Evolutionary conservation across 73 alveolate species (phyloP).

Genomic region (Symbiodinium pilosum): DNA sequence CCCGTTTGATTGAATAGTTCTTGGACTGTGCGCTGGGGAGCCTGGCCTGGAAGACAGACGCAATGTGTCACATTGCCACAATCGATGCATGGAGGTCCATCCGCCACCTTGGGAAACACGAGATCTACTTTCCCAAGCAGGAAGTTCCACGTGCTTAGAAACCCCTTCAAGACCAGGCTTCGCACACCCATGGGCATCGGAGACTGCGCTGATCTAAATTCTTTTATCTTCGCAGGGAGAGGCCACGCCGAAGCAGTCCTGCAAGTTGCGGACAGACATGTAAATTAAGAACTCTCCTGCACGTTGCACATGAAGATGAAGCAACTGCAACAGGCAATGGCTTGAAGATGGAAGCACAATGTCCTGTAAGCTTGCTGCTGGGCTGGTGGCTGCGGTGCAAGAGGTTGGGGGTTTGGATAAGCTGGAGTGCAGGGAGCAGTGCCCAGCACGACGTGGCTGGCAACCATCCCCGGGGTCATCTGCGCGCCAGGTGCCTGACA

Average conservation of each 20-base stretch:
- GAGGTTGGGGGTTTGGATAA: background rate
- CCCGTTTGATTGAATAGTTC: too few relatives aligned
- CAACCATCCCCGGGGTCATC: background rate
- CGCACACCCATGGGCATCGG: conserved; percentile 20
- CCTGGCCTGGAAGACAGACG: background rate
- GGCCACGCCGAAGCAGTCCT: conserved; percentile 5
- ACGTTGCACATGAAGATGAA: too few relatives aligned
- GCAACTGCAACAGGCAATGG: too few relatives aligned
- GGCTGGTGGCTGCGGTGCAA: background rate
- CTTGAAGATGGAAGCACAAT: too few relatives aligned
- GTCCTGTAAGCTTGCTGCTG: conserved; percentile 1
- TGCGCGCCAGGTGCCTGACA: background rate
- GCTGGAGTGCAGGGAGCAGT: background rate
- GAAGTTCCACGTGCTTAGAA: background rate
- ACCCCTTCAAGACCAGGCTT: background rate
- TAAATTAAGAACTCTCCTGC: too few relatives aligned
- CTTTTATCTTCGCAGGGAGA: background rate
- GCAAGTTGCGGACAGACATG: background rate
- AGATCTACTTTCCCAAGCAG: too few relatives aligned
- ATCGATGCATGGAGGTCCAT: background rate
- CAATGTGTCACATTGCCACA: conserved; percentile 11
- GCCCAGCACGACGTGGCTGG: background rate
- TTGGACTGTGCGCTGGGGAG: too few relatives aligned
- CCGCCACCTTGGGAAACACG: background rate
- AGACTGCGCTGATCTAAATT: background rate